Evolutionary conservation across 495 filamentous ascomycete genomes (phyloP).

Genomic region (Neurospora sp.): DNA sequence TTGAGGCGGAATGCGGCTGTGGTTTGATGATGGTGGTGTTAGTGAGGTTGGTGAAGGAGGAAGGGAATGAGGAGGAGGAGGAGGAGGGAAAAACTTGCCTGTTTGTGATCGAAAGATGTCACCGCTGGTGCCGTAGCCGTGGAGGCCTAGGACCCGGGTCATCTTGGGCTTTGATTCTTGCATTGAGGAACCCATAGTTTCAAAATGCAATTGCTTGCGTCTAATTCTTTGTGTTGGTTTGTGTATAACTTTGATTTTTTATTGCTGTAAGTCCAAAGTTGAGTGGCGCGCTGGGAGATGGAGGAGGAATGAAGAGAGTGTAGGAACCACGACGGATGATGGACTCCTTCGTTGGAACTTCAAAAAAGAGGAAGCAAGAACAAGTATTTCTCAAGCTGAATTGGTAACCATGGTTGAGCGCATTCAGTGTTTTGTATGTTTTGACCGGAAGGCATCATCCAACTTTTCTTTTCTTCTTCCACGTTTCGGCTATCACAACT

Average conservation of each 20-base stretch:
- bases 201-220: neutral
- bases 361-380: neutral
- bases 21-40: neutral
- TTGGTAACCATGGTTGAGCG: neutral
- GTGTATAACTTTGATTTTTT: neutral
- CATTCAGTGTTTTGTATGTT: neutral
- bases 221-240: neutral
- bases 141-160: slow-evolving; percentile 54
- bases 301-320: neutral
- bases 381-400: neutral
- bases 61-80: neutral
- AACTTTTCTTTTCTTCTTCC: neutral
- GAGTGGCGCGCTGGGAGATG: neutral
- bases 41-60: neutral
- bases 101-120: slow-evolving; percentile 50
- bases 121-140: slow-evolving; percentile 52
- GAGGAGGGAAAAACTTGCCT: slow-evolving; percentile 24
- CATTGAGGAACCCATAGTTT: neutral
- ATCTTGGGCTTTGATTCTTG: neutral
- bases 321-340: neutral
- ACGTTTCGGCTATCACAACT: neutral
- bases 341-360: neutral
- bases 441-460: neutral
- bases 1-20: slow-evolving; percentile 23
- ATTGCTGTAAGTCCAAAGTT: neutral